Conservation (phyloP, 2,329 filamentous ascomycete species). For the Purpureocillium lavendulum region DNA sequence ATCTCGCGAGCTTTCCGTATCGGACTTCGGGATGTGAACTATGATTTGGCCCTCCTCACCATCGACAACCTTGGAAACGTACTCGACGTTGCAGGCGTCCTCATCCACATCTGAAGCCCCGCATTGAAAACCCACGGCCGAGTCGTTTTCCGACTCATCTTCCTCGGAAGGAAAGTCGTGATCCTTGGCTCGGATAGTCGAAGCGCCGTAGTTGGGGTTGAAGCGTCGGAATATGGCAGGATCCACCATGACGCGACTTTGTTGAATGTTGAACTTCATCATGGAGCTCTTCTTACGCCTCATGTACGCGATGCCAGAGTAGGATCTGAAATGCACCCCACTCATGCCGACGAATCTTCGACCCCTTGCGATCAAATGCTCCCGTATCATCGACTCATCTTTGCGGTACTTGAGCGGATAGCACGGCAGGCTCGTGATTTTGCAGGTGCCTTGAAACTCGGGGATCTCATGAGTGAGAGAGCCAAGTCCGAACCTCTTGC, state of each 20-base stretch:
- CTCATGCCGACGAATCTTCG: constrained; percentile 76
- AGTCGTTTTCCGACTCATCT: constrained; percentile 34
- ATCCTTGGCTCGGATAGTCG: constrained; percentile 64
- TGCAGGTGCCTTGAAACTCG: constrained; percentile 71
- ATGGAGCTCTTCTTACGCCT: constrained; percentile 61
- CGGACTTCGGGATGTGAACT: constrained; percentile 18
- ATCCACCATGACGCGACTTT: constrained; percentile 83
- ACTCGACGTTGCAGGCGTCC: constrained; percentile 30
- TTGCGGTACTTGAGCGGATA: constrained; percentile 78
- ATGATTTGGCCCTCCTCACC: constrained; percentile 30
- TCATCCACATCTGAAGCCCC: constrained; percentile 32
- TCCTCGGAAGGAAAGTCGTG: constrained; percentile 48
- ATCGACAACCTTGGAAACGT: constrained; percentile 44
- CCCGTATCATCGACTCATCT: constrained; percentile 55
- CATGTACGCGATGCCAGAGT: constrained; percentile 77
- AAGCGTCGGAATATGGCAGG: constrained; percentile 73
- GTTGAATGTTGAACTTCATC: constrained; percentile 76
- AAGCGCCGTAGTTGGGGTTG: constrained; percentile 78
- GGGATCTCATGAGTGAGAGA: constrained; percentile 60
- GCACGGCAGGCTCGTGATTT: constrained; percentile 69
- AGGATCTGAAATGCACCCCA: constrained; percentile 74
- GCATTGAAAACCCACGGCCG: constrained; percentile 25
- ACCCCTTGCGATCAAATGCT: constrained; percentile 67
- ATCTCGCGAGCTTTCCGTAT: constrained; percentile 16
- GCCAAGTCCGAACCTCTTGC: constrained; percentile 74